These are phyloP conservation scores for Coemansia sp. DNA, from an alignment of 192 early-diverging fungal species.

Conservation along the genomic window DNA sequence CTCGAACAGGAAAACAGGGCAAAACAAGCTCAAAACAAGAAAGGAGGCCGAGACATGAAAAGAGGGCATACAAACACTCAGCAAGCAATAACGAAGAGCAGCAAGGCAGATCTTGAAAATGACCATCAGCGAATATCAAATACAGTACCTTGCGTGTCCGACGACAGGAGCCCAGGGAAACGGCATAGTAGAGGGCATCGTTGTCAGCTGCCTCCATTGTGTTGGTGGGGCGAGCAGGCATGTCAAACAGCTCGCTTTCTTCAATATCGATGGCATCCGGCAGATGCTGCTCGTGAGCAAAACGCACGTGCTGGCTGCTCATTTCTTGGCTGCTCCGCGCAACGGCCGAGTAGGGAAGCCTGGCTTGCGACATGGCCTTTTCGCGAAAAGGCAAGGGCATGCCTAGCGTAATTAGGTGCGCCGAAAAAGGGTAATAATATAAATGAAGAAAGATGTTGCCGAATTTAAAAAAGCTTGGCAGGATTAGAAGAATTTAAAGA, in stretches of 20 bases:
- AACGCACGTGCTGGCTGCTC: slow-evolving; percentile 22
- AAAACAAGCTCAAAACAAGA: slow-evolving; percentile 1
- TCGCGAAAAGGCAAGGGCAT: slow-evolving; percentile 24
- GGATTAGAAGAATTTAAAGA: neutral
- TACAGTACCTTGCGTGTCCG: slow-evolving; percentile 34
- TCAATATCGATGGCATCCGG: slow-evolving; percentile 39
- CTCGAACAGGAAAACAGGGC: neutral
- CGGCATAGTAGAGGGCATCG: slow-evolving; percentile 46
- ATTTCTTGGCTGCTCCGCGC: slow-evolving; percentile 19
- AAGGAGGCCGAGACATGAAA: neutral
- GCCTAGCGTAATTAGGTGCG: neutral
- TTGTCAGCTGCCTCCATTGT: slow-evolving; percentile 42
- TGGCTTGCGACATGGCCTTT: slow-evolving; percentile 29
- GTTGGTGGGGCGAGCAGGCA: slow-evolving; percentile 9
- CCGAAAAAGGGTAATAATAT: neutral
- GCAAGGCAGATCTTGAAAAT: neutral
- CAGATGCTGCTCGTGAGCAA: slow-evolving; percentile 19
- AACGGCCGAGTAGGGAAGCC: slow-evolving; percentile 37
- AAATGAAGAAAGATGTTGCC: neutral
- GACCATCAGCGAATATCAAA: neutral
- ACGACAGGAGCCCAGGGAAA: slow-evolving; percentile 29
- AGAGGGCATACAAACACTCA: neutral
- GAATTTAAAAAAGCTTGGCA: neutral
- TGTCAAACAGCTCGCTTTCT: slow-evolving; percentile 47
- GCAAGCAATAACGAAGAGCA: neutral